Percentiles rank a stretch among this genome's conserved stretches.
Evolutionary conservation across 2,329 filamentous ascomycete species (phyloP).

Genomic region (Talaromyces sp.): DNA sequence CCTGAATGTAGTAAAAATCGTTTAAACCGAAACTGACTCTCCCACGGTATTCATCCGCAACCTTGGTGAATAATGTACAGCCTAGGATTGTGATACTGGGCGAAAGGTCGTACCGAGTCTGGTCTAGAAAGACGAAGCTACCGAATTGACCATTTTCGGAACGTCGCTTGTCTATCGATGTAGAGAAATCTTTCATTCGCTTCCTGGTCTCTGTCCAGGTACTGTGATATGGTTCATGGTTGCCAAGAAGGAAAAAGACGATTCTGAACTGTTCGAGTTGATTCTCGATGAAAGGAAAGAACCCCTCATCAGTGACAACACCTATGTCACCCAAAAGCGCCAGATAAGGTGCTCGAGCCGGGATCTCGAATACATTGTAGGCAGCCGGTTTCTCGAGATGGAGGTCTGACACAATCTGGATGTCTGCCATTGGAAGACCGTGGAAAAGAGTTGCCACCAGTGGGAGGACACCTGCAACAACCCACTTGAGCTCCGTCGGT

Average conservation of each 20-base stretch:
- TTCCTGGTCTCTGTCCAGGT: slow-evolving; percentile 30
- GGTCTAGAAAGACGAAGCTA: slow-evolving; percentile 47
- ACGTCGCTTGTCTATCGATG: slow-evolving; percentile 19
- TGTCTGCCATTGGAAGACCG: slow-evolving; percentile 18
- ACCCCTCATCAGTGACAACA: slow-evolving; percentile 47
- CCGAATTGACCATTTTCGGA: slow-evolving; percentile 21
- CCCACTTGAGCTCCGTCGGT: not conserved
- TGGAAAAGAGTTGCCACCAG: slow-evolving; percentile 6
- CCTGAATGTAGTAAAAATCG: slow-evolving; percentile 55
- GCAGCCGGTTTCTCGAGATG: slow-evolving; percentile 56
- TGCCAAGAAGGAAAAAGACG: slow-evolving; percentile 59
- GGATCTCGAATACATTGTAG: slow-evolving; percentile 57
- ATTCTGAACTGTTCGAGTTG: slow-evolving; percentile 54
- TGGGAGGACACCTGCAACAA: not conserved
- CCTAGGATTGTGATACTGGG: slow-evolving; percentile 46
- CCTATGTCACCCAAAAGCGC: slow-evolving; percentile 63
- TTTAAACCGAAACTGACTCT: slow-evolving; percentile 50
- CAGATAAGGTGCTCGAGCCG: slow-evolving; percentile 53
- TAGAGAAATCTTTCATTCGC: slow-evolving; percentile 28
- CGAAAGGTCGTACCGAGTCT: slow-evolving; percentile 42
- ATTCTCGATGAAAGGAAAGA: slow-evolving; percentile 50
- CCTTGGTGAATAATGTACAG: slow-evolving; percentile 55
- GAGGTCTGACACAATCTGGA: slow-evolving; percentile 61
- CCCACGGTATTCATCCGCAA: slow-evolving; percentile 43
- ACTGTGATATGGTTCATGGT: slow-evolving; percentile 58